Evolutionary conservation across 345 rosid genomes (phyloP), one percentile per base, ranked within the genome.

Genomic region (Stellera chamaejasme): DNA sequence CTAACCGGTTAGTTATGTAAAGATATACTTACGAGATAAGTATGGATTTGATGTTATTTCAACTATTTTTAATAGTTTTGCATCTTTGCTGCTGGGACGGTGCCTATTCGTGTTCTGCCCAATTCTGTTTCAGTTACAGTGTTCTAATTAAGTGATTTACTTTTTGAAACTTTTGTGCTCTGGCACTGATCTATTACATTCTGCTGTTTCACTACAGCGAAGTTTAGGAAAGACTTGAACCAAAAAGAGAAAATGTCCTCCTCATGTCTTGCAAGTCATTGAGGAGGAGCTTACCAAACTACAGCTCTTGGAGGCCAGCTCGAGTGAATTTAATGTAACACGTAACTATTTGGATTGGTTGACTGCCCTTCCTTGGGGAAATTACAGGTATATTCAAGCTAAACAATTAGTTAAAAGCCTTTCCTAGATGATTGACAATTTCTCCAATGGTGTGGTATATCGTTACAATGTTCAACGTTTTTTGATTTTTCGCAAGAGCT

Each of bases 301-400:
- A 77, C 97, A 90, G 82, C 85, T 94, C 56, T 77, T 94, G 73
- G 99, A 94, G 73, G 95, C 99, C 61, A 94, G 99, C 74, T 94
- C 99, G 26, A 94, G 99, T 78, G 99, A 94, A 79, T 94, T 94
- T 78, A 94, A 90, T 70, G 99, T 94, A 56, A 94, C 99, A 69
- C 96, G 99, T 61, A 94, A 87, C 72, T 94, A 94, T 77, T 79
- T 94, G 69, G 99, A 94, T 80, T 94, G 99, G 99, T 70, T 90
- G 77, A 94, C 99, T 43, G 80, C 77, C 2, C 69, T 94, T 65
- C 99, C 99, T 48, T 94, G 97, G 97, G 97, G 99, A 67, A 85
- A 80, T 71, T 90, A 83, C 81, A 94, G 99, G 99, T 90, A 32
- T 8, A 32, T 32, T 4, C 9, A 32, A 32, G 39, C 39, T 32